A percentile compares a stretch with the other conserved stretches of the same genome.
phyloP scores from a whole-genome alignment of 345 rosid species.

The Noccaea caerulescens region DNA sequence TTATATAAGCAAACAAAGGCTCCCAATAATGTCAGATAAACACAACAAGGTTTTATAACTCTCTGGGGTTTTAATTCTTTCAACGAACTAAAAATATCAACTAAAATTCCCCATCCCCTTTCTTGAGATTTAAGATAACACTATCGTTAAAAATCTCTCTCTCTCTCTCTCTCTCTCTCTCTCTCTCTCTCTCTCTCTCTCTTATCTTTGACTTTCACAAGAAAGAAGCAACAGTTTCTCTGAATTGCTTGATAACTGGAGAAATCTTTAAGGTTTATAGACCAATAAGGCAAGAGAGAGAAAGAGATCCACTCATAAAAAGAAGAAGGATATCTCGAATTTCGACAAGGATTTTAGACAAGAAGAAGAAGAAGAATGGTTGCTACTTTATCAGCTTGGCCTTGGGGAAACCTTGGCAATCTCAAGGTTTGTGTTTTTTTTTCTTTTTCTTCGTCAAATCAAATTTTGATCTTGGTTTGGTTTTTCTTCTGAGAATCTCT shows the following conservation, averaged over 20 bases:
- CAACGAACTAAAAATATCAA: slow-evolving; percentile 29
- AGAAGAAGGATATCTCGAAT: not conserved
- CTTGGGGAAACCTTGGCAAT: slow-evolving; percentile 80
- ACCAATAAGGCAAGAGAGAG: slow-evolving; percentile 20
- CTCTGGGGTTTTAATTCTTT: slow-evolving; percentile 25
- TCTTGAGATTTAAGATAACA: slow-evolving; percentile 9
- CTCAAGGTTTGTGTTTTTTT: slow-evolving; percentile 63
- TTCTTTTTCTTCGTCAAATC: not conserved
- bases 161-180: not conserved
- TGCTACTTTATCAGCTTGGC: slow-evolving; percentile 77
- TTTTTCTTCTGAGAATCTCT: slow-evolving; percentile 14
- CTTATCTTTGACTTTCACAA: slow-evolving; percentile 21
- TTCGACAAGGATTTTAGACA: slow-evolving; percentile 15
- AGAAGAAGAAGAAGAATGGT: slow-evolving; percentile 50
- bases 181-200: not conserved
- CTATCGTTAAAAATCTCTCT: not conserved
- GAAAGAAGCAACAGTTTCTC: slow-evolving; percentile 25
- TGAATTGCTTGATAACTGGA: slow-evolving; percentile 27
- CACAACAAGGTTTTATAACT: slow-evolving; percentile 26
- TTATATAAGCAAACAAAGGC: slow-evolving; percentile 41
- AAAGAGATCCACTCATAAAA: slow-evolving; percentile 18
- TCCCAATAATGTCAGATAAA: slow-evolving; percentile 33
- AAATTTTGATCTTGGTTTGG: slow-evolving; percentile 5
- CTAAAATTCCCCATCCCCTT: slow-evolving; percentile 1
- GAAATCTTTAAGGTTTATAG: slow-evolving; percentile 22